Base-by-base conservation (phyloP, 148 eudicot genomes). In the Gaultheria prostrata region DNA sequence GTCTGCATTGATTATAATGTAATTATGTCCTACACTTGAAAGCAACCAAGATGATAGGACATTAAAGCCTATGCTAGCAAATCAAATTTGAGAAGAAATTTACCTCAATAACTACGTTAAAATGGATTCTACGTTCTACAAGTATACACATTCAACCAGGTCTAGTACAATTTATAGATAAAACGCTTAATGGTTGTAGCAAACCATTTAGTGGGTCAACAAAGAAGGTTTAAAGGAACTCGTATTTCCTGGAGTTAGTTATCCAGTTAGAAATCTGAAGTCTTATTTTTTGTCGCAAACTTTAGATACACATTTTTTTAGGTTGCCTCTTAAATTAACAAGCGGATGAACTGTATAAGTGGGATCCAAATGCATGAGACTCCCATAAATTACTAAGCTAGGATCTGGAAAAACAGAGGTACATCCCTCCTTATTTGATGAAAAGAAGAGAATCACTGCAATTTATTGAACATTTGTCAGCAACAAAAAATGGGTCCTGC, bases 1-100 rank as follows among this genome's bases (percentile, higher is more conserved):
- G 98, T 96, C 99, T 96, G 97, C 91, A 89, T 20, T 80, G 86
- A 82, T 49, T 28, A 70, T 82, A 85, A 65, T 72, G 67, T 84
- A 79, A 73, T 77, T 75, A 88, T 35, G 59, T 80, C 67, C 83
- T 51, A 56, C 72, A 83, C 53, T 79, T 63, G 46, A 61, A 24
- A 84, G 18, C 32, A 77, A 80, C 80, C 59, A 32, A 80, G 28
- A 85, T 13, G 43, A 83, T 9, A 33, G 10, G 70, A 80, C 69
- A 76, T 43, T 46, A 51, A 80, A 35, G 30, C 75, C 70, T 67
- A 73, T 76, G 65, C 45, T 75, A 46, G 24, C 13, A 69, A 45
- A 8, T 43, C 33, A 63, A 61, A 14, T 74, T 8, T 28, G 63
- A 50, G 5, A 48, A 49, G 11, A n/a, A 77, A 12, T 77, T 67